Evolutionary conservation across 192 early-diverging fungal species (phyloP), one percentile per base, ranked within the genome.

Genomic region (Coemansia sp.): DNA sequence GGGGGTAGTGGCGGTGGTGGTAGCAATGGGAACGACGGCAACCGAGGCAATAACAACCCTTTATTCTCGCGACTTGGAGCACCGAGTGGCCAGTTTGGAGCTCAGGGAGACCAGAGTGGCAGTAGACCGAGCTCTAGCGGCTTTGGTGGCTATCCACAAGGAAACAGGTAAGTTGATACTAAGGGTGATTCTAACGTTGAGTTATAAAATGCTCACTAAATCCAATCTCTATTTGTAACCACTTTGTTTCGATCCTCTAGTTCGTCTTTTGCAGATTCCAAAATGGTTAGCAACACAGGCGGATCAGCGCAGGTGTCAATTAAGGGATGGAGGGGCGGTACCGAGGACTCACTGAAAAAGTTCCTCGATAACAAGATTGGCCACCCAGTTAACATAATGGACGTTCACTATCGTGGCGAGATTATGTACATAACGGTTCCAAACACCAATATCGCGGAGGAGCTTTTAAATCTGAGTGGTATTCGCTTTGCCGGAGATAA

Each of bases 401-500:
- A 62, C 53, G 52, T 69, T 43, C 66, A 68, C 66, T 68, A 62
- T 45, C 59, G 55, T 1, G 70, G 70, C 44, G 70, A 78, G 46
- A 62, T 72, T 11, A 71, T 78, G 69, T 69, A 78, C 48, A 56
- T 69, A 18, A 38, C 59, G 9, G 66, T 78, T 6, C 62, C 69
- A 7, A 57, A 51, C 53, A 56, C 49, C 49, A 70, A 53, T 13
- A 59, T 66, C 42, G 75, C 69, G 34, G 62, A 78, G 37, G 66
- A 62, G 41, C 53, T 78, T 30, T 57, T 78, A 30, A 72, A 62
- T 24, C 59, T 78, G 24, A 78, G 53, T 39, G 75, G 75, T 13
- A 69, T 78, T 38, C 65, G 75, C 22, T 78, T 72, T 66, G 66
- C 70, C 18, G 69, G 70, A 11, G 61, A 62, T 37, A 78, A 69